Evolutionary conservation across 805 yeast species (phyloP).

Genomic region (Teunomyces funiuensis): DNA sequence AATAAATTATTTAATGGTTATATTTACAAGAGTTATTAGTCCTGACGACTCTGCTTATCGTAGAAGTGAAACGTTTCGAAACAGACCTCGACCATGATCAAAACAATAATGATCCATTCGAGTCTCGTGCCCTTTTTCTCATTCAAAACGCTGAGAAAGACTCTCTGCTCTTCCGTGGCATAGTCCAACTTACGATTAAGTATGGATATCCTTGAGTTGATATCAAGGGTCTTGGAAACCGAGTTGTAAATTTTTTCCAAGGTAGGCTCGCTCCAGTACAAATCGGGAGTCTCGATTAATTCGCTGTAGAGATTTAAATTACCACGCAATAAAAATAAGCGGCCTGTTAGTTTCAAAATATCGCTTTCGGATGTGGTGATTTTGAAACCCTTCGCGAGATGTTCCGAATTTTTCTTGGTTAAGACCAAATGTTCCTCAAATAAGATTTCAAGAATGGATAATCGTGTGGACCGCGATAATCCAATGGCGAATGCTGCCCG

Average conservation of each 20-base stretch:
- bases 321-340: constrained; percentile 73
- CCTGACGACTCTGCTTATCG: constrained; percentile 37
- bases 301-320: constrained; percentile 83
- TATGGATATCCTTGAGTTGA: constrained; percentile 72
- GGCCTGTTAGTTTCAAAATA: constrained; percentile 68
- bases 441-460: constrained; percentile 74
- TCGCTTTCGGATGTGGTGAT: constrained; percentile 51
- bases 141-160: constrained; percentile 68
- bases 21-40: background rate
- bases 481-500: constrained; percentile 91
- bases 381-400: constrained; percentile 59
- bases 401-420: constrained; percentile 65
- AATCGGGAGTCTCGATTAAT: constrained; percentile 86
- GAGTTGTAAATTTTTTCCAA: constrained; percentile 73
- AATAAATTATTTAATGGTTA: background rate
- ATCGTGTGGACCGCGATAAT: constrained; percentile 78
- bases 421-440: constrained; percentile 66
- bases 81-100: constrained; percentile 82
- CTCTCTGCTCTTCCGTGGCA: constrained; percentile 84
- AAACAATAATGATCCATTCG: constrained; percentile 84
- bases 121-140: constrained; percentile 74
- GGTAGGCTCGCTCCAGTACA: constrained; percentile 90
- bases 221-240: constrained; percentile 71
- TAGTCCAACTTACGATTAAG: constrained; percentile 85
- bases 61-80: constrained; percentile 78